Conservation (phyloP, 2,329 filamentous ascomycete species). For the Verticillium klebahnii region DNA sequence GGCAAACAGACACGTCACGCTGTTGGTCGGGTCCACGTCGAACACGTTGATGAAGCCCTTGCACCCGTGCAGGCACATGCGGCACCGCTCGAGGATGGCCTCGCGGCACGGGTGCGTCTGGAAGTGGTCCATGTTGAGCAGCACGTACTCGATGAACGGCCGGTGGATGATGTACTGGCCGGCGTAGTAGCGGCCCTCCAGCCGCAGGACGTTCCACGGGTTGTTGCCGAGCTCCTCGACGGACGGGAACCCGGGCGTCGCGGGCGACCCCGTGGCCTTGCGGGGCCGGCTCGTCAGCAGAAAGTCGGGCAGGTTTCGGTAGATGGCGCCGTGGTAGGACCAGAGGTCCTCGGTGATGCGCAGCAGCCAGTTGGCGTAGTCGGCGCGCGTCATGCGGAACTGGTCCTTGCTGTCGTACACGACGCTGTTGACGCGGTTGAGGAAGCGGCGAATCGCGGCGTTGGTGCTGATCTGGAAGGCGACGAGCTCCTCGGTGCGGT, state of each 20-base stretch:
- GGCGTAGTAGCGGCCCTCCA: slow-evolving; percentile 22
- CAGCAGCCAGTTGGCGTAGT: slow-evolving; percentile 21
- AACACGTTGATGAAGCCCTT: slow-evolving; percentile 22
- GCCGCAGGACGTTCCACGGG: slow-evolving; percentile 22
- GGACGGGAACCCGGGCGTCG: slow-evolving; percentile 9
- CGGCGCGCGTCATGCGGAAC: slow-evolving; percentile 12
- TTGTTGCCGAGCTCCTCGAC: slow-evolving; percentile 17
- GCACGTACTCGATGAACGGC: slow-evolving; percentile 21
- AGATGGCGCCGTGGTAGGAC: slow-evolving; percentile 21
- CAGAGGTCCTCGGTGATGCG: slow-evolving; percentile 18
- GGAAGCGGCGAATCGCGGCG: slow-evolving; percentile 22
- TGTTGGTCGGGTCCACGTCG: slow-evolving; percentile 17
- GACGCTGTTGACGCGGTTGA: slow-evolving; percentile 23
- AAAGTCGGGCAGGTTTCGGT: slow-evolving; percentile 20
- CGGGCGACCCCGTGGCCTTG: neutral
- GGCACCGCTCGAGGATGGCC: slow-evolving; percentile 15
- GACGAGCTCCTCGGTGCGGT: slow-evolving; percentile 17
- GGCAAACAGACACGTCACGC: slow-evolving; percentile 20
- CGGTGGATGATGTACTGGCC: slow-evolving; percentile 25
- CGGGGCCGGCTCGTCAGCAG: slow-evolving; percentile 13
- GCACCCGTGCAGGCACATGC: slow-evolving; percentile 19
- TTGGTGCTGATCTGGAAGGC: slow-evolving; percentile 26
- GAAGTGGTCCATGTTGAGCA: slow-evolving; percentile 19
- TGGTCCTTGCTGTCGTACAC: slow-evolving; percentile 22
- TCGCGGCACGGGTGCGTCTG: slow-evolving; percentile 17